Base-by-base conservation (phyloP, 1,139 yeast genomes). In the Hemisphaericaspora lyxosophila region DNA sequence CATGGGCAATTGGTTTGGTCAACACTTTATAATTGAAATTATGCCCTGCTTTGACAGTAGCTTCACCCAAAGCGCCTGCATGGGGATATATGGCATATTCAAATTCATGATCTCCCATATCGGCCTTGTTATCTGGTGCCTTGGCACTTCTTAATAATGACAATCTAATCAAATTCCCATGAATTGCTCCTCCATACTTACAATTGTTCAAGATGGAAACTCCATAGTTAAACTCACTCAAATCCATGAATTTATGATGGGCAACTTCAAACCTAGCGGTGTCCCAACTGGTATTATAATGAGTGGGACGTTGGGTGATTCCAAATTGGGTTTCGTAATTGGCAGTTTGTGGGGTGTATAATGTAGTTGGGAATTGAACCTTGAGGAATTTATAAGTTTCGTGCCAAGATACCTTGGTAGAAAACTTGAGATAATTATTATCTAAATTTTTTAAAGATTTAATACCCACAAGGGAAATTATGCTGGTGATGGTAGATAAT, bases 261-360 rank as follows among this genome's bases (percentile, higher is more conserved):
- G 96, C 87, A 15, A 89, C 96, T 62, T 92, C 98, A 61, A 92
- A 92, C 61, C 89, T 89, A 43, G 97, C 97, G 29, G 83, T 84
- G 55, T 90, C 98, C 97, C 97, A 90, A 1, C 88, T 68, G 1
- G 97, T 90, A 58, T 92, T 92, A 66, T 73, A 90, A 60, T 90
- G 97, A 0, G 97, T 92, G 33, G 97, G 95, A 50, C 97, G 78
- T 51, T 77, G 80, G 11, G 95, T 92, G 36, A 85, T 64, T 42
- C 97, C 97, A 63, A 86, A 92, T 58, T 89, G 96, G 2, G 97
- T 89, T 60, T 92, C 98, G 59, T 87, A 92, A 40, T 80, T 78
- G 2, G 96, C 97, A 27, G 55, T 62, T 40, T 58, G 71, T 26
- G 90, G 92, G 26, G 80, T 73, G 49, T 77, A 78, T 25, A 92